These are phyloP conservation scores for Suillus hirtellus DNA, from an alignment of 768 basidiomycete species.

Conservation along the genomic window DNA sequence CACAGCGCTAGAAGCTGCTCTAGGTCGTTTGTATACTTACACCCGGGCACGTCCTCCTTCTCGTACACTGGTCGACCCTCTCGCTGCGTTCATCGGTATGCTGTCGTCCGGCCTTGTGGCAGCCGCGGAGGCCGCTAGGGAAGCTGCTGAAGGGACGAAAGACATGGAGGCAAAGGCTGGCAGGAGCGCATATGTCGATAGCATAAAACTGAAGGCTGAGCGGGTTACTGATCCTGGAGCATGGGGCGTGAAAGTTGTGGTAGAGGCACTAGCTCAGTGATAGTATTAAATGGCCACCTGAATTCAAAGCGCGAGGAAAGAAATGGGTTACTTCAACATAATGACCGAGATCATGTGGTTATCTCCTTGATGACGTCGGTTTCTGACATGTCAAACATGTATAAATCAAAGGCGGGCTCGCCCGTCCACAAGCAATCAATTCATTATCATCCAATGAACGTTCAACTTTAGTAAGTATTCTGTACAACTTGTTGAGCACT, in stretches of 20 bases:
- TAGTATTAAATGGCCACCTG: neutral
- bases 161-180: slow-evolving; percentile 84
- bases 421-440: too few relatives aligned
- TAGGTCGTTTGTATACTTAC: slow-evolving; percentile 71
- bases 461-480: too few relatives aligned
- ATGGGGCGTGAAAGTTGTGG: slow-evolving; percentile 80
- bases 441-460: too few relatives aligned
- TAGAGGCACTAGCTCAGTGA: slow-evolving; percentile 49
- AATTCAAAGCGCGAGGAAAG: too few relatives aligned
- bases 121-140: slow-evolving; percentile 60
- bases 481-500: too few relatives aligned
- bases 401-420: too few relatives aligned
- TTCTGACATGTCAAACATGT: too few relatives aligned
- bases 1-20: slow-evolving; percentile 55
- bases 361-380: too few relatives aligned
- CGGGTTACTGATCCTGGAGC: slow-evolving; percentile 85
- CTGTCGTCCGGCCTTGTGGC: slow-evolving; percentile 38
- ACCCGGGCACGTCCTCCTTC: slow-evolving; percentile 89
- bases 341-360: too few relatives aligned
- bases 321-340: too few relatives aligned
- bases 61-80: slow-evolving; percentile 90
- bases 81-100: slow-evolving; percentile 67
- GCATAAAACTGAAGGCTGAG: slow-evolving; percentile 59
- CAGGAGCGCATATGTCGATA: slow-evolving; percentile 84
- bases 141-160: slow-evolving; percentile 74